A percentile compares a stretch with the other conserved stretches of the same genome.
phyloP scores from a whole-genome alignment of 2,329 filamentous ascomycete genomes.

The Simplicillium aogashimaense region DNA sequence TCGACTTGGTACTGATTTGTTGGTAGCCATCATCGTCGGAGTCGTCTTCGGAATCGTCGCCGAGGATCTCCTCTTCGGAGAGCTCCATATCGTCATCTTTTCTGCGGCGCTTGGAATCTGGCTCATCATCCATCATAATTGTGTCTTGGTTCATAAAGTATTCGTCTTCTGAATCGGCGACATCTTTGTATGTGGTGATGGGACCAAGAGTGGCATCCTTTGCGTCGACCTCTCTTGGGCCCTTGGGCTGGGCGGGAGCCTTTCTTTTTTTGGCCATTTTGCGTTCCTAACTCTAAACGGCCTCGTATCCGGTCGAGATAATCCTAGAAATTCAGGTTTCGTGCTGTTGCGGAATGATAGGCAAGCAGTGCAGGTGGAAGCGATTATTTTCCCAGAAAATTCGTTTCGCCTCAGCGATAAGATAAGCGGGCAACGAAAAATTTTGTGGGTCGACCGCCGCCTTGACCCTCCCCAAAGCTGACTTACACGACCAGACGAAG shows the following conservation, averaged over 20 bases:
- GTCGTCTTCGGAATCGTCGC: conserved; percentile 32
- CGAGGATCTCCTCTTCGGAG: conserved; percentile 54
- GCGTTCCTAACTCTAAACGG: too few species aligned
- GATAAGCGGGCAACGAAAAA: too few species aligned
- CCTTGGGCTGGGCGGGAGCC: conserved; percentile 38
- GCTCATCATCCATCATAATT: conserved; percentile 74
- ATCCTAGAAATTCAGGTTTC: too few species aligned
- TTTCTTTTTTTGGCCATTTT: conserved; percentile 63
- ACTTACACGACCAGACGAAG: too few species aligned
- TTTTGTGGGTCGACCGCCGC: too few species aligned
- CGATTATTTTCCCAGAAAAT: too few species aligned
- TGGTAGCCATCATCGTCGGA: conserved; percentile 31
- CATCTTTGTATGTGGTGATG: conserved; percentile 63
- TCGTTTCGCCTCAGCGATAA: too few species aligned
- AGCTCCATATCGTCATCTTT: conserved; percentile 56
- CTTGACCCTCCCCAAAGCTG: too few species aligned
- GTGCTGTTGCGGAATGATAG: background rate
- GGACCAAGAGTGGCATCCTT: conserved; percentile 52
- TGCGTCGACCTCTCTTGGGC: conserved; percentile 44
- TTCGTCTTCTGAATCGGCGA: conserved; percentile 90
- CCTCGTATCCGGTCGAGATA: too few species aligned
- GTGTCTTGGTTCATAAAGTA: conserved; percentile 83
- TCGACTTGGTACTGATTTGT: conserved; percentile 11
- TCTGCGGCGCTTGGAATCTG: conserved; percentile 66
- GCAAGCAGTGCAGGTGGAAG: background rate